Percentiles rank a stretch among this genome's conserved stretches.
Conservation (phyloP, 2,329 filamentous ascomycete species). For the Coniochaeta ligniaria region DNA sequence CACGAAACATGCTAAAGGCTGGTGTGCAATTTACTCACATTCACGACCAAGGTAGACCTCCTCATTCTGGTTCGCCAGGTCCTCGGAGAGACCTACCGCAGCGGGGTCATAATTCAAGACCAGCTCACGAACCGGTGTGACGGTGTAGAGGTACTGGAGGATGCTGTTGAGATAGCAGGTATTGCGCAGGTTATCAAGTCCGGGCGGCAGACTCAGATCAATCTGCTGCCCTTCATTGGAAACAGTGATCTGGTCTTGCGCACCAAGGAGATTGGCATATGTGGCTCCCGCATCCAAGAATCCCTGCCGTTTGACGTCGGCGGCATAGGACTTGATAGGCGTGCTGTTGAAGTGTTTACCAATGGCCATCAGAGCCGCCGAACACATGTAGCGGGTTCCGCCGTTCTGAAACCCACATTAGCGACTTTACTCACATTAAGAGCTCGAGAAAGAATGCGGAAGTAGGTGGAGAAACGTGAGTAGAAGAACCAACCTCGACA, state of each 20-base stretch:
- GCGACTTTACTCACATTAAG: not conserved
- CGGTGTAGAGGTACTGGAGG: conserved; percentile 88
- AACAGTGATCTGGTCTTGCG: conserved; percentile 3
- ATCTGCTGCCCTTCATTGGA: conserved; percentile 14
- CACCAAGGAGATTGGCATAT: not conserved
- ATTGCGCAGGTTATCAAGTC: conserved; percentile 89
- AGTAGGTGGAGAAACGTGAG: not conserved
- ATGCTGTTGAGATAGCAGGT: conserved; percentile 98
- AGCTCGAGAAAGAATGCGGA: not conserved
- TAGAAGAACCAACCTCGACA: not conserved
- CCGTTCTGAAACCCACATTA: not conserved
- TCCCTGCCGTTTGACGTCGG: not conserved
- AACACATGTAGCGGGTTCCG: not conserved
- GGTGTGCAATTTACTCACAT: conserved; percentile 48
- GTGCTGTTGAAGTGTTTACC: not conserved
- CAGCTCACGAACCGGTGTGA: conserved; percentile 73
- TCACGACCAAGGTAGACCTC: conserved; percentile 46
- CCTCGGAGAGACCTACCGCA: conserved; percentile 55
- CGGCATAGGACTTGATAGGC: not conserved
- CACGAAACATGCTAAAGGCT: not conserved
- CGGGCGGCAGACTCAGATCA: conserved; percentile 63
- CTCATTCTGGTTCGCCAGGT: conserved; percentile 30
- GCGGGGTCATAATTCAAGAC: conserved; percentile 69
- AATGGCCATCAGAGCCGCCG: not conserved
- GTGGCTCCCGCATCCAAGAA: not conserved